Evolutionary conservation across 257 asterid genomes (phyloP).

Genomic region (Linderniella brevidens): DNA sequence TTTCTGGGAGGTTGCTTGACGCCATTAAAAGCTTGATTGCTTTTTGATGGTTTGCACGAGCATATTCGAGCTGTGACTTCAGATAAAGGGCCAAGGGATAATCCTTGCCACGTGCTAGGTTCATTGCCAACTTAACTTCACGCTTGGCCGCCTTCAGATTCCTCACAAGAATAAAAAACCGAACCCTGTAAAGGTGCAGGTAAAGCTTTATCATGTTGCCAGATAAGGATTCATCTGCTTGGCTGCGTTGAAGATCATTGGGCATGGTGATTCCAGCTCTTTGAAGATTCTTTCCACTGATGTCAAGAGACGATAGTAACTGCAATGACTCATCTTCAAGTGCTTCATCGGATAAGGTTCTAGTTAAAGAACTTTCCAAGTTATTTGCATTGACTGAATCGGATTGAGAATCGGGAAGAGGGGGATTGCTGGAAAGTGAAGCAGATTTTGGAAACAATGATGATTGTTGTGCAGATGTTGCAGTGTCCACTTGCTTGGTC

Average conservation of each 20-base stretch:
- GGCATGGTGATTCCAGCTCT: slow-evolving; percentile 44
- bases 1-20: slow-evolving; percentile 36
- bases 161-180: slow-evolving; percentile 51
- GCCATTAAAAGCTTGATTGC: slow-evolving; percentile 80
- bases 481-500: slow-evolving; percentile 48
- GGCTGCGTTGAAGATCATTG: slow-evolving; percentile 36
- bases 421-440: slow-evolving; percentile 26
- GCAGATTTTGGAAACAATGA: slow-evolving; percentile 27
- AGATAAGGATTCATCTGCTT: slow-evolving; percentile 39
- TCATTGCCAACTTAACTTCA: slow-evolving; percentile 87
- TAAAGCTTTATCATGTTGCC: slow-evolving; percentile 48
- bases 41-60: slow-evolving; percentile 64
- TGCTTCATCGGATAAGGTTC: slow-evolving; percentile 63
- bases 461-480: slow-evolving; percentile 33
- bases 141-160: slow-evolving; percentile 87
- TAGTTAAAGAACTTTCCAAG: slow-evolving; percentile 40
- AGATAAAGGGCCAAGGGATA: slow-evolving; percentile 58
- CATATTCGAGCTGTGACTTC: slow-evolving; percentile 88
- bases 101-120: slow-evolving; percentile 67
- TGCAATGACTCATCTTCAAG: slow-evolving; percentile 63
- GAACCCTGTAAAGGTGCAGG: slow-evolving; percentile 73
- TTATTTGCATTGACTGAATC: slow-evolving; percentile 31
- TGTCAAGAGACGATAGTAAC: slow-evolving; percentile 49
- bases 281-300: slow-evolving; percentile 27
- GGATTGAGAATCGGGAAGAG: slow-evolving; percentile 29